Percentiles rank a stretch among this genome's conserved stretches.
phyloP scores from a whole-genome alignment of 208 protist species.

The Trypanosoma conorhini region DNA sequence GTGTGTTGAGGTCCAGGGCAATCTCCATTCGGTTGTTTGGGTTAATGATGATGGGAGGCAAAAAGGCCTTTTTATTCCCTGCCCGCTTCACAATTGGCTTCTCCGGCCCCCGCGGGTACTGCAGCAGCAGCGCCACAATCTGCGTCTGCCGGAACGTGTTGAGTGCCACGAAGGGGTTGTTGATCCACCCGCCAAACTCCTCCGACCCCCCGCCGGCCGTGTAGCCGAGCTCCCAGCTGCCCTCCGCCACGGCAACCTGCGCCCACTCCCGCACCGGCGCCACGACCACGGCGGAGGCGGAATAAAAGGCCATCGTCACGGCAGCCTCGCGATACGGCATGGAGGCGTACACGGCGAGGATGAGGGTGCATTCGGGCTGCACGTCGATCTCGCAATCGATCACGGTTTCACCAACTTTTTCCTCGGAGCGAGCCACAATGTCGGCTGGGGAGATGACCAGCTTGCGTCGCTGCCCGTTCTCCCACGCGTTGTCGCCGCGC shows the following conservation, averaged over 20 bases:
- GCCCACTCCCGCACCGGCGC: constrained; percentile 73
- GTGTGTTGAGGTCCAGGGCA: constrained; percentile 70
- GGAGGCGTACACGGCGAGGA: constrained; percentile 73
- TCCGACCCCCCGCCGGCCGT: constrained; percentile 75
- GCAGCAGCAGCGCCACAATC: constrained; percentile 75
- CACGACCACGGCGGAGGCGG: constrained; percentile 51
- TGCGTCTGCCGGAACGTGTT: constrained; percentile 58
- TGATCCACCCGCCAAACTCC: constrained; percentile 79
- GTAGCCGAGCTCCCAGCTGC: constrained; percentile 79
- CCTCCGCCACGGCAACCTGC: constrained; percentile 49
- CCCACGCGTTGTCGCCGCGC: constrained; percentile 37
- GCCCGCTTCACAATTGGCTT: constrained; percentile 64
- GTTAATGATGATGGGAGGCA: constrained; percentile 68
- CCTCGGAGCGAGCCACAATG: constrained; percentile 49
- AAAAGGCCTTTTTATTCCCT: constrained; percentile 61
- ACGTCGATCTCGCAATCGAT: constrained; percentile 57
- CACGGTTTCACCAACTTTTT: constrained; percentile 32
- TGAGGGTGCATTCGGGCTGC: constrained; percentile 39
- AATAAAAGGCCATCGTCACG: constrained; percentile 68
- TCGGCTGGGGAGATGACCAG: constrained; percentile 48
- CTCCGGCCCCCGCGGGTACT: constrained; percentile 79
- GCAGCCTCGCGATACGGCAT: constrained; percentile 77
- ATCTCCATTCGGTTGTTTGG: constrained; percentile 68
- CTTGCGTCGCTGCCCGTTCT: constrained; percentile 55
- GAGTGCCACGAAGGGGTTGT: constrained; percentile 88